Evolutionary conservation across 306 rosid species (phyloP), one percentile per base, ranked within the genome.

Genomic region (Potentilla sterilis): DNA sequence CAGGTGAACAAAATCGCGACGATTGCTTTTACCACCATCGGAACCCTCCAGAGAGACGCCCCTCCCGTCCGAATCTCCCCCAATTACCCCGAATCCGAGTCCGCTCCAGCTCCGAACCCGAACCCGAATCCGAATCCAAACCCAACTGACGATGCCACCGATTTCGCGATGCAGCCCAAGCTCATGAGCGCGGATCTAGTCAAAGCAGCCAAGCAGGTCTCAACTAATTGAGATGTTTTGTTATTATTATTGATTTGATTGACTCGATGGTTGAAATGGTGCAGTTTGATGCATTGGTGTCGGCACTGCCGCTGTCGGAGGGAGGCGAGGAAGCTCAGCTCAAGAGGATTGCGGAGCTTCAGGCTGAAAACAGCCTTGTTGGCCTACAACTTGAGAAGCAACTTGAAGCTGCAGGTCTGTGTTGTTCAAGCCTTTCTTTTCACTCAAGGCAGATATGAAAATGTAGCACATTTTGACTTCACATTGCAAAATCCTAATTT

Each of bases 171-270:
- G 69, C 77, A 73, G 49, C 77, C 76, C 57, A 73, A 73, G 68
- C 76, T 73, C 8, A 73, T 73, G 77, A 73, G 76, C n/a, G 76
- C 76, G 0, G 76, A 73, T 42, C 67, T 73, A 15, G 76, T 73
- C 34, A 73, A 73, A 24, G 76, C 76, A 14, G 76, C 58, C 4
- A 73, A 73, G 69, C 77, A 57, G 67, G 76, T 73, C 42, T 4
- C 42, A 14, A 15, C 19, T 12, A 32, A 38, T 2, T 19, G 16
- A 6, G n/a, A n/a, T n/a, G n/a, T n/a, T n/a, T n/a, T 1, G 2
- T 28, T 49, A 9, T 0, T 7, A 7, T 49, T 49, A 21, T 6
- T 44, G 16, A 8, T 44, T 28, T 44, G 15, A 6, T 35, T 52
- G 57, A 16, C 37, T n/a, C 5, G 34, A 3, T 69, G 19, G 12